A percentile compares a stretch with the other conserved stretches of the same genome.
These are phyloP conservation scores for Dalbergia cochinchinensis DNA, from an alignment of 306 rosid species.

Conservation along the genomic window DNA sequence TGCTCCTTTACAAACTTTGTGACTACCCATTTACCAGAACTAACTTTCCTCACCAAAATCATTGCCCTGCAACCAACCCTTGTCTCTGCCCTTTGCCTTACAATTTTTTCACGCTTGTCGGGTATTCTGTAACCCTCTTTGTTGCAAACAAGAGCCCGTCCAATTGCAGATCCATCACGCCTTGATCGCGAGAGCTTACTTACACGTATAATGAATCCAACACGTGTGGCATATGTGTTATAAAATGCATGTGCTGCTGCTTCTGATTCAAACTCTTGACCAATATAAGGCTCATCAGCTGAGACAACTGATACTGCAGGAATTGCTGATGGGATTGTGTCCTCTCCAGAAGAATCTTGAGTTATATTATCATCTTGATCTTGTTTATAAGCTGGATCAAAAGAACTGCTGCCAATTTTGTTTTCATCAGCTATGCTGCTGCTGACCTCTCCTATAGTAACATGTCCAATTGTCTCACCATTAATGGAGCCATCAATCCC, in stretches of 20 bases:
- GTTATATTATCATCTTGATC: slow-evolving; percentile 60
- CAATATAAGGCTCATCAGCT: slow-evolving; percentile 85
- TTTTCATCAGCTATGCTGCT: slow-evolving; percentile 65
- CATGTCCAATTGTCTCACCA: slow-evolving; percentile 59
- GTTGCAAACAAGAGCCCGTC: slow-evolving; percentile 96
- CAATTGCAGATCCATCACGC: slow-evolving; percentile 96
- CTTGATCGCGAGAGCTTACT: slow-evolving; percentile 97
- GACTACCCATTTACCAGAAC: slow-evolving; percentile 92
- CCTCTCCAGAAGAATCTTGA: slow-evolving; percentile 65
- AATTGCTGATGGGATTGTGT: slow-evolving; percentile 58
- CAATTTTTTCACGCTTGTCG: slow-evolving; percentile 96
- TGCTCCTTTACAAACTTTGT: slow-evolving; percentile 92
- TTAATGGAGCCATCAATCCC: slow-evolving; percentile 64
- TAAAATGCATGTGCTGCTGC: slow-evolving; percentile 95
- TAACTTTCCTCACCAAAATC: slow-evolving; percentile 89
- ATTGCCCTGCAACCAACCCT: slow-evolving; percentile 98
- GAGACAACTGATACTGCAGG: slow-evolving; percentile 61
- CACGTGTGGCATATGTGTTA: slow-evolving; percentile 81
- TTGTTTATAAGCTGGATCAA: slow-evolving; percentile 66
- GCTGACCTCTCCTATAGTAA: slow-evolving; percentile 54
- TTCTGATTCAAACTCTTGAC: slow-evolving; percentile 94
- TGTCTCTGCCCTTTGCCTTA: slow-evolving; percentile 95
- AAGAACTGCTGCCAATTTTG: slow-evolving; percentile 67
- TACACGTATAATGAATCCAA: slow-evolving; percentile 90
- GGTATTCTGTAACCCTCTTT: slow-evolving; percentile 99